A percentile compares a stretch with the other conserved stretches of the same genome.
phyloP scores from a whole-genome alignment of 2,329 filamentous ascomycete species.

The Pezicula neosporulosa region DNA sequence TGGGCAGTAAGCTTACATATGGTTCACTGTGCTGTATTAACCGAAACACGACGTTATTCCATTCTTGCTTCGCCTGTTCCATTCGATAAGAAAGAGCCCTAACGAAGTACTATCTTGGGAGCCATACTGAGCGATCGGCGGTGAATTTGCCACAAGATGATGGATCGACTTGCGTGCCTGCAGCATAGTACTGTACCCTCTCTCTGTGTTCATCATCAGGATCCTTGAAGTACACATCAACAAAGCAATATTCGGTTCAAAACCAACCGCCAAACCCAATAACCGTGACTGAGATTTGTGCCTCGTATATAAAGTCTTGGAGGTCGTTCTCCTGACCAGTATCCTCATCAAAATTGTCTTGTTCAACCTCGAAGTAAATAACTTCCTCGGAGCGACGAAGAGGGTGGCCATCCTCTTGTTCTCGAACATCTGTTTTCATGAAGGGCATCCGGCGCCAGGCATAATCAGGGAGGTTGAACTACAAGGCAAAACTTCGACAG shows the following conservation, averaged over 20 bases:
- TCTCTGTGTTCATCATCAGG: not conserved
- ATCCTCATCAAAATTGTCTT: not conserved
- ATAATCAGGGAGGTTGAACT: conserved; percentile 13
- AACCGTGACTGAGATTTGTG: conserved; percentile 9
- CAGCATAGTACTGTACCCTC: not conserved
- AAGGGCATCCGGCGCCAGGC: conserved; percentile 2
- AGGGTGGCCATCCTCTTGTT: not conserved
- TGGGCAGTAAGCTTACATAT: not conserved
- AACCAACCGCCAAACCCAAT: conserved; percentile 8
- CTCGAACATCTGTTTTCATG: not conserved
- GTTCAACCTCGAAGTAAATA: not conserved
- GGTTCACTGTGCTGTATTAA: conserved; percentile 6
- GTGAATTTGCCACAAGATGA: conserved; percentile 3
- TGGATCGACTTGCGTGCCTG: conserved; percentile 4
- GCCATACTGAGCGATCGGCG: conserved; percentile 5
- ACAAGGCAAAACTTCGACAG: conserved; percentile 2
- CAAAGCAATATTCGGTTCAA: conserved; percentile 10
- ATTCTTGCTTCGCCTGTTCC: conserved; percentile 9
- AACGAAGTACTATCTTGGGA: conserved; percentile 6
- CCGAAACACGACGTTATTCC: conserved; percentile 6
- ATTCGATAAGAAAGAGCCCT: conserved; percentile 4
- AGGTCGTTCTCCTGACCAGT: not conserved
- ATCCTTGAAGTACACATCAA: conserved; percentile 8
- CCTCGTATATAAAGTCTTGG: conserved; percentile 8
- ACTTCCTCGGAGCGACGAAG: conserved; percentile 5